Percentiles rank a stretch among this genome's conserved stretches.
Conservation (phyloP, 2,329 filamentous ascomycete genomes). For the Xylaria sp. region DNA sequence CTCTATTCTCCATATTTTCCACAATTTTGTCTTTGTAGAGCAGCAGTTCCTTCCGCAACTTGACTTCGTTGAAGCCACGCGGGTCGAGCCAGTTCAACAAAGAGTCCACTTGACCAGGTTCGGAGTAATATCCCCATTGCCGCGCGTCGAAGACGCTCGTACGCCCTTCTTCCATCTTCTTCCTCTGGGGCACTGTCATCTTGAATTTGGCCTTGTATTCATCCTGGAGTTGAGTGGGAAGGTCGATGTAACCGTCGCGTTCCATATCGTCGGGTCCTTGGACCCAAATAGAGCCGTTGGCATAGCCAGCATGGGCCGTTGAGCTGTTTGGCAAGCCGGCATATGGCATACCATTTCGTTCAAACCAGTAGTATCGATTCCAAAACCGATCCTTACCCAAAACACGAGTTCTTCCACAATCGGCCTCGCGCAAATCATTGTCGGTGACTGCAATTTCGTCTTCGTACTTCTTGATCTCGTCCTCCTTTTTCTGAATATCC, state of each 20-base stretch:
- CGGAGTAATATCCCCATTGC: constrained; percentile 93
- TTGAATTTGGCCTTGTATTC: constrained; percentile 81
- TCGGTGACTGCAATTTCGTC: constrained; percentile 86
- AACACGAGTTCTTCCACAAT: constrained; percentile 88
- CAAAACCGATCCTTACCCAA: constrained; percentile 96
- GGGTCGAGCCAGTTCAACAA: constrained; percentile 90
- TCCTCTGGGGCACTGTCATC: constrained; percentile 86
- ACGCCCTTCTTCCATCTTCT: constrained; percentile 82
- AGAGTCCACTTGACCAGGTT: constrained; percentile 78
- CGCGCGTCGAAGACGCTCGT: constrained; percentile 79
- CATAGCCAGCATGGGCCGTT: constrained; percentile 86
- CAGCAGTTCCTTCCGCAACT: constrained; percentile 86
- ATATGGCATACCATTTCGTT: constrained; percentile 97
- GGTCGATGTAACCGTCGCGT: constrained; percentile 84
- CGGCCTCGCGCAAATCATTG: constrained; percentile 91
- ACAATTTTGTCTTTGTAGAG: constrained; percentile 79
- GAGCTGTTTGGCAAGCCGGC: constrained; percentile 88
- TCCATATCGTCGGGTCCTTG: constrained; percentile 94
- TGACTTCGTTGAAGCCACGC: constrained; percentile 85
- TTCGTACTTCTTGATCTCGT: constrained; percentile 81
- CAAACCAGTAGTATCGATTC: constrained; percentile 99
- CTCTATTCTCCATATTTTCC: constrained; percentile 82
- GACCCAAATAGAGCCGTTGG: constrained; percentile 95
- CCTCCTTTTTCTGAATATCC: constrained; percentile 89
- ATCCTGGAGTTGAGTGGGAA: constrained; percentile 74